Percentiles rank a stretch among this genome's conserved stretches.
Evolutionary conservation across 768 basidiomycete genomes (phyloP).

Genomic region (Mycena indigotica): DNA sequence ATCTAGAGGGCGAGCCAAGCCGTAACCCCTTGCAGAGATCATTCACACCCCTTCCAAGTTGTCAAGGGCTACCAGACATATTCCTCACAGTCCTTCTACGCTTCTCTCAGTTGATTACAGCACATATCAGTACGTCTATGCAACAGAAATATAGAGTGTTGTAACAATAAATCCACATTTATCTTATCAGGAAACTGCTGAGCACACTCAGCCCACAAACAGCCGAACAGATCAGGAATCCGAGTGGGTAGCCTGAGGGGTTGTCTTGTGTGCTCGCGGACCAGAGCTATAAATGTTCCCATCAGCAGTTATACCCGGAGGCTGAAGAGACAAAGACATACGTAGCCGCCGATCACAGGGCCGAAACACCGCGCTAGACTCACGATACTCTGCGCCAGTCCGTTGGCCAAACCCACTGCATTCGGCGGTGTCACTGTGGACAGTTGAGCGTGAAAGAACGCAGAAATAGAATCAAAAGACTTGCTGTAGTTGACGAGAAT

Average conservation of each 20-base stretch:
- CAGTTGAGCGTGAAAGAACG: neutral
- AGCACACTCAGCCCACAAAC: slow-evolving; percentile 64
- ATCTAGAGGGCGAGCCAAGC: too few relatives aligned
- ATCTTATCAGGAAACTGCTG: slow-evolving; percentile 69
- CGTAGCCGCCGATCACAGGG: slow-evolving; percentile 78
- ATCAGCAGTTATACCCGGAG: neutral
- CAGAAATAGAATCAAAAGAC: slow-evolving; percentile 21
- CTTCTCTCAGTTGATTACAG: too few relatives aligned
- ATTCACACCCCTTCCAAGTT: too few relatives aligned
- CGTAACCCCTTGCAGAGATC: too few relatives aligned
- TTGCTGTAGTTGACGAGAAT: slow-evolving; percentile 85
- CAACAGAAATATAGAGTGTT: too few relatives aligned
- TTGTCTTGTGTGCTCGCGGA: slow-evolving; percentile 66
- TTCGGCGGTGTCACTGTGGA: slow-evolving; percentile 83
- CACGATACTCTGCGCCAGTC: slow-evolving; percentile 93
- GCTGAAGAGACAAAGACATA: neutral
- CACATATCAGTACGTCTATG: too few relatives aligned
- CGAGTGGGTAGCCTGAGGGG: slow-evolving; percentile 73
- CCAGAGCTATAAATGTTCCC: slow-evolving; percentile 57
- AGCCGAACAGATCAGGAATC: slow-evolving; percentile 67
- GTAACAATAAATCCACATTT: neutral
- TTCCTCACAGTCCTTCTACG: too few relatives aligned
- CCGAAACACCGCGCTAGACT: slow-evolving; percentile 91
- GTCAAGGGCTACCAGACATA: too few relatives aligned
- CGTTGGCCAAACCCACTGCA: slow-evolving; percentile 90